Evolutionary conservation across 176 grass and related monocot genomes (phyloP).

Genomic region (Aegilops tauschii): DNA sequence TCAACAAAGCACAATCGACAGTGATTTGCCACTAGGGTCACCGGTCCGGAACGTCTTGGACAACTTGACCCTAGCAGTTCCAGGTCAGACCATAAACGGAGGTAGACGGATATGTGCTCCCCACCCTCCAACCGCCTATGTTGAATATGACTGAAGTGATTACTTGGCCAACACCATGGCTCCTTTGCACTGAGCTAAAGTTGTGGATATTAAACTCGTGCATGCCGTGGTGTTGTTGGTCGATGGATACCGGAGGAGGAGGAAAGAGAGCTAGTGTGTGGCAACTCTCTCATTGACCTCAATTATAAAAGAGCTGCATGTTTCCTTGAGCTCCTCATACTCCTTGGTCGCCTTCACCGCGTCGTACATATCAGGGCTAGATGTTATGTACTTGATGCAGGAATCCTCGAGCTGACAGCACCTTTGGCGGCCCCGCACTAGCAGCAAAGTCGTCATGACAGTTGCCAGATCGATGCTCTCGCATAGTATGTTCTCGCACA

Average conservation of each 20-base stretch:
- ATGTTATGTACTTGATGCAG: neutral
- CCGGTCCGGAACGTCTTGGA: no score
- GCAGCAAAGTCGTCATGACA: neutral
- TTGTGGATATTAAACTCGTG: no score
- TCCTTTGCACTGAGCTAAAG: no score
- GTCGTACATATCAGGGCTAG: neutral
- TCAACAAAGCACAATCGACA: no score
- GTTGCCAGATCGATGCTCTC: neutral
- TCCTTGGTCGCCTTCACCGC: neutral
- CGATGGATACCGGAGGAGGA: neutral
- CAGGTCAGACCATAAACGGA: no score
- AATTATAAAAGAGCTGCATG: neutral
- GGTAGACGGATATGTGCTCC: no score
- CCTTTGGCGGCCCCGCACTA: neutral
- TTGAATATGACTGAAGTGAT: no score
- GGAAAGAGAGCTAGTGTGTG: neutral
- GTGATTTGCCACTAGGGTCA: no score
- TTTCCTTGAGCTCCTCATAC: neutral
- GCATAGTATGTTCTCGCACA: neutral
- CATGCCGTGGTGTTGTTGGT: neutral
- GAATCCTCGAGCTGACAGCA: neutral
- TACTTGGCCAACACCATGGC: no score
- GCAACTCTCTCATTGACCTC: neutral
- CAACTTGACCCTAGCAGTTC: no score
- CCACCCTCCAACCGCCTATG: neutral